phyloP scores from a whole-genome alignment of 2,329 filamentous ascomycete species.

The Tetracladium maxilliforme region DNA sequence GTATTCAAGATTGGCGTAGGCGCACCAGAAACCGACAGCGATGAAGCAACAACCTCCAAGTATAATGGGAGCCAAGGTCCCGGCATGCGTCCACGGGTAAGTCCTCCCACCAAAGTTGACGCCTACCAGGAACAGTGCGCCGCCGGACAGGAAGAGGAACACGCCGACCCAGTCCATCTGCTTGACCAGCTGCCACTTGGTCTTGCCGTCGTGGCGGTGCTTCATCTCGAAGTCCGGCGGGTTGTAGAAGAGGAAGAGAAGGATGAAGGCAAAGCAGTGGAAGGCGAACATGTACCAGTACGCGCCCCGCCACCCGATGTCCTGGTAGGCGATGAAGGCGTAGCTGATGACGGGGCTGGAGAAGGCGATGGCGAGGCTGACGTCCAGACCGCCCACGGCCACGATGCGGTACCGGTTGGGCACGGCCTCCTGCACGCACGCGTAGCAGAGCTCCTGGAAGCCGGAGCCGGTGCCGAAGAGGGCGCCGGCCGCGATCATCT shows the following conservation, averaged over 20 bases:
- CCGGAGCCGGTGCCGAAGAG: slow-evolving; percentile 23
- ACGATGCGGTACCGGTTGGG: slow-evolving; percentile 20
- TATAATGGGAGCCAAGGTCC: slow-evolving; percentile 14
- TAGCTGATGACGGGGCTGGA: slow-evolving; percentile 17
- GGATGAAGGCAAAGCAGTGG: slow-evolving; percentile 9
- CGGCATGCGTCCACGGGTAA: slow-evolving; percentile 14
- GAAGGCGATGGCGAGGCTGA: slow-evolving; percentile 14
- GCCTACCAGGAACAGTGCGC: slow-evolving; percentile 13
- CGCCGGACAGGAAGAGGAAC: slow-evolving; percentile 11
- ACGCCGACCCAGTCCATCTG: slow-evolving; percentile 15
- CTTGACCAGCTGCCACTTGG: slow-evolving; percentile 13
- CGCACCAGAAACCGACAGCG: slow-evolving; percentile 14
- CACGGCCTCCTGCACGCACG: slow-evolving; percentile 18
- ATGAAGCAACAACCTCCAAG: slow-evolving; percentile 14
- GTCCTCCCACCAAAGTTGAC: slow-evolving; percentile 13
- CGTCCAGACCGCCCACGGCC: slow-evolving; percentile 19
- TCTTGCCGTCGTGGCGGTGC: slow-evolving; percentile 15
- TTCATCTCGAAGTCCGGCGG: slow-evolving; percentile 20
- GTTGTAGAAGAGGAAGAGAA: slow-evolving; percentile 19
- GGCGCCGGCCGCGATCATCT: slow-evolving; percentile 23
- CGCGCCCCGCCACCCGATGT: slow-evolving; percentile 14
- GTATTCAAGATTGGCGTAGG: slow-evolving; percentile 12
- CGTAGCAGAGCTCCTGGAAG: slow-evolving; percentile 23
- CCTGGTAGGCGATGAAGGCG: slow-evolving; percentile 16
- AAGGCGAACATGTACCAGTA: slow-evolving; percentile 19